These are phyloP conservation scores for Rhizophlyctis rosea DNA, from an alignment of 192 early-diverging fungal genomes.

Conservation along the genomic window DNA sequence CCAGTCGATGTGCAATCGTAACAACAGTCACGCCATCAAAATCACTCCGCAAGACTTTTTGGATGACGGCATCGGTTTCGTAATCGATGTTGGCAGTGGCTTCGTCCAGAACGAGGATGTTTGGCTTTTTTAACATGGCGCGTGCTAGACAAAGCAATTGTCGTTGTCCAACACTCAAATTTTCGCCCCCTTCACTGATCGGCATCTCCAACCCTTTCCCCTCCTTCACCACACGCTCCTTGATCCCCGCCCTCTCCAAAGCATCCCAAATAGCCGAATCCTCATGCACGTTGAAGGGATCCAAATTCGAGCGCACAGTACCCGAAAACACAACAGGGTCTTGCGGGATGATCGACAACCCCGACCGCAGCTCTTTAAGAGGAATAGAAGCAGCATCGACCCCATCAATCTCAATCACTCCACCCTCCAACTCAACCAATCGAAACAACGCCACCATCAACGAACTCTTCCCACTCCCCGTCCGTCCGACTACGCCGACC, in stretches of 20 bases:
- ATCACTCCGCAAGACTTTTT: slow-evolving; percentile 58
- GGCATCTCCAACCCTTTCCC: slow-evolving; percentile 52
- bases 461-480: slow-evolving; percentile 41
- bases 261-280: slow-evolving; percentile 48
- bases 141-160: slow-evolving; percentile 56
- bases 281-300: slow-evolving; percentile 45
- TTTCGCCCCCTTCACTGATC: slow-evolving; percentile 77
- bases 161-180: slow-evolving; percentile 78
- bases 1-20: neutral
- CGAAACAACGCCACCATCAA: slow-evolving; percentile 41
- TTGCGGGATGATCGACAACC: slow-evolving; percentile 49
- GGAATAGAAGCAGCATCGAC: slow-evolving; percentile 50
- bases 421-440: slow-evolving; percentile 37
- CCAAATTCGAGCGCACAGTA: slow-evolving; percentile 48
- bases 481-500: slow-evolving; percentile 42
- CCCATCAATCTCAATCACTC: slow-evolving; percentile 66
- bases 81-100: slow-evolving; percentile 55
- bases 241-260: slow-evolving; percentile 35
- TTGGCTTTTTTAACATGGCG: slow-evolving; percentile 48
- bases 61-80: slow-evolving; percentile 43
- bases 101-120: slow-evolving; percentile 48
- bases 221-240: slow-evolving; percentile 28
- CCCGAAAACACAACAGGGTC: slow-evolving; percentile 56
- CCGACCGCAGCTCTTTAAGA: slow-evolving; percentile 23
- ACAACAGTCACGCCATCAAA: slow-evolving; percentile 46